Percentiles rank a stretch among this genome's conserved stretches.
Conservation (phyloP, 768 basidiomycete species). For the Collybiopsis luxurians region DNA sequence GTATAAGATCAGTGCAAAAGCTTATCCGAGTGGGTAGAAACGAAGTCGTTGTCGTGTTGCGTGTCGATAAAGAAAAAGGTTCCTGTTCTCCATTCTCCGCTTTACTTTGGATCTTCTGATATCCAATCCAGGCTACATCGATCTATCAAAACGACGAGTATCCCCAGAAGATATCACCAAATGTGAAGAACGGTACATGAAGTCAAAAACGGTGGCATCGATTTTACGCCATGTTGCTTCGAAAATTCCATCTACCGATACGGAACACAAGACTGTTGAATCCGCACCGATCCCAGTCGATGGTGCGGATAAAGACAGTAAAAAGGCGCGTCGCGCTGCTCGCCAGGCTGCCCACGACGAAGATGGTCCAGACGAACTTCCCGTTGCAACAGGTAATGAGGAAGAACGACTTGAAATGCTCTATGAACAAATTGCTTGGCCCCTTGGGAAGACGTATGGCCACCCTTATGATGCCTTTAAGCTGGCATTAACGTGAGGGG, state of each 20-base stretch:
- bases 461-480: conserved; percentile 99
- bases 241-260: conserved; percentile 55
- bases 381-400: conserved; percentile 40
- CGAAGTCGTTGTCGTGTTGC: conserved; percentile 95
- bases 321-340: conserved; percentile 42
- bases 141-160: conserved; percentile 96
- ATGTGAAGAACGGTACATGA: conserved; percentile 98
- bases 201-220: conserved; percentile 93
- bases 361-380: conserved; percentile 36
- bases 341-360: conserved; percentile 45
- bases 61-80: conserved; percentile 99
- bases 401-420: conserved; percentile 81
- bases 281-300: conserved; percentile 20
- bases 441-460: conserved; percentile 86
- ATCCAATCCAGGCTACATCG: conserved; percentile 81
- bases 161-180: conserved; percentile 98
- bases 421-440: conserved; percentile 93
- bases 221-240: conserved; percentile 91
- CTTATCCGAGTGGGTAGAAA: conserved; percentile 96
- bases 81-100: conserved; percentile 16
- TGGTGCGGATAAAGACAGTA: conserved; percentile 45
- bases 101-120: not conserved
- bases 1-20: conserved; percentile 97
- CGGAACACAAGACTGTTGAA: conserved; percentile 28
- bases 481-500: conserved; percentile 87